Base-by-base conservation (phyloP, 2,329 filamentous ascomycete species). In the Cladosporium sphaerospermum region DNA sequence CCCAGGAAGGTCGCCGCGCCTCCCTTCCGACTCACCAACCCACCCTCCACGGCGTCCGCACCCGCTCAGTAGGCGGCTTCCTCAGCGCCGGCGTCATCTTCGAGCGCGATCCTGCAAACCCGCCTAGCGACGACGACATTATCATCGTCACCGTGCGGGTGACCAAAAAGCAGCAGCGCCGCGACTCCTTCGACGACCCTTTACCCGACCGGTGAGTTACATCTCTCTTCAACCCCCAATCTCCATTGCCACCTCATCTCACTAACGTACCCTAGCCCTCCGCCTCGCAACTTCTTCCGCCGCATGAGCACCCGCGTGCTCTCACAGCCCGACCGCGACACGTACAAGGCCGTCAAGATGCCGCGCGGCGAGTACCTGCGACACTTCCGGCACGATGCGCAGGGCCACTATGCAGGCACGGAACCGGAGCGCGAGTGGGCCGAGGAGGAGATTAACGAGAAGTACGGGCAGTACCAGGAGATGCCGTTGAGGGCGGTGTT, bases 371-470 rank as follows among this genome's bases (percentile, higher is more conserved):
- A 65, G 11, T 66, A 66, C 23, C 59, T 60, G 39, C 54, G 56
- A 9, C 57, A 59, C 18, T 64, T 64, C 44, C 56, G 53, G 16
- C 57, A 57, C 23, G 63, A 66, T 45, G 39, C 47, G 19, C 40
- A 60, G 6, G 59, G 63, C 2, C 59, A 58, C 16, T 66, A 66
- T 57, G 61, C 54, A n/a, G 65, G 64, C 3, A 64, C 58, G 3
- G 64, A 67, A 51, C 56, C 61, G 11, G 59, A 67, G 55, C 54
- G 59, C 33, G 54, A 64, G 13, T 67, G 65, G 61, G 54, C 54
- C 43, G 61, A 64, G 37, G 54, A 50, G 31, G 61, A 59, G 9
- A 34, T 66, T 33, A 42, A 55, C 51, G 51, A 49, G 46, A 42
- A 52, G 44, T 65, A 61, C 57, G 61, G 46, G 9, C 45, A 43